Evolutionary conservation across 345 rosid genomes (phyloP).

Genomic region (Eutrema japonicum): DNA sequence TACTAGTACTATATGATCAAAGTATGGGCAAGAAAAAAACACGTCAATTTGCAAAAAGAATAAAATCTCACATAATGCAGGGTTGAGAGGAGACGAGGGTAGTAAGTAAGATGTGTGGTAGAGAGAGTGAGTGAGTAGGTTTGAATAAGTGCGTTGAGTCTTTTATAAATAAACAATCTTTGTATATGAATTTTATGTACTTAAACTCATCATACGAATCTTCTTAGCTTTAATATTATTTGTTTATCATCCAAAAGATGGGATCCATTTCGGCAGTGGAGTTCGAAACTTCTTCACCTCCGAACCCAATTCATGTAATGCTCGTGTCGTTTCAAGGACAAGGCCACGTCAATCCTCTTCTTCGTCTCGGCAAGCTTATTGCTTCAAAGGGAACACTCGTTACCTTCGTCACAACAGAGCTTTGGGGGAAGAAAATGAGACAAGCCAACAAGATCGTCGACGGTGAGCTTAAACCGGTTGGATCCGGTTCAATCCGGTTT

Average conservation of each 20-base stretch:
- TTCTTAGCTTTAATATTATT: background rate
- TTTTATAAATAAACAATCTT: slow-evolving; percentile 1
- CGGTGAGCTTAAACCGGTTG: slow-evolving; percentile 57
- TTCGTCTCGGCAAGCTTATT: slow-evolving; percentile 66
- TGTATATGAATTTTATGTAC: background rate
- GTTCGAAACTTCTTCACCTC: background rate
- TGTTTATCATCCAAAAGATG: background rate
- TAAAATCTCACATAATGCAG: background rate
- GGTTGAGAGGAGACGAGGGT: background rate
- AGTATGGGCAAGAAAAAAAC: slow-evolving; percentile 17
- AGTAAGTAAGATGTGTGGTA: slow-evolving; percentile 33
- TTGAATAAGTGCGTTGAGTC: background rate
- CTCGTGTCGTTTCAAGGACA: slow-evolving; percentile 80
- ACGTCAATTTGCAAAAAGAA: background rate
- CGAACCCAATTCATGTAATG: slow-evolving; percentile 53
- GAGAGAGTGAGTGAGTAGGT: background rate
- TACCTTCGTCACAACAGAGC: slow-evolving; percentile 57
- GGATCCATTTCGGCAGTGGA: slow-evolving; percentile 28
- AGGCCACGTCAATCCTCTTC: slow-evolving; percentile 79
- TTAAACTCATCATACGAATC: background rate
- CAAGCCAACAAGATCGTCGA: slow-evolving; percentile 52
- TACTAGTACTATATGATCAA: background rate
- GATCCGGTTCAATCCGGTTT: slow-evolving; percentile 63
- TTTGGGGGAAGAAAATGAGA: slow-evolving; percentile 57
- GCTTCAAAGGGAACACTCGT: slow-evolving; percentile 74